Evolutionary conservation across 73 alveolate species (phyloP).

Genomic region (Paramecium sonneborni): DNA sequence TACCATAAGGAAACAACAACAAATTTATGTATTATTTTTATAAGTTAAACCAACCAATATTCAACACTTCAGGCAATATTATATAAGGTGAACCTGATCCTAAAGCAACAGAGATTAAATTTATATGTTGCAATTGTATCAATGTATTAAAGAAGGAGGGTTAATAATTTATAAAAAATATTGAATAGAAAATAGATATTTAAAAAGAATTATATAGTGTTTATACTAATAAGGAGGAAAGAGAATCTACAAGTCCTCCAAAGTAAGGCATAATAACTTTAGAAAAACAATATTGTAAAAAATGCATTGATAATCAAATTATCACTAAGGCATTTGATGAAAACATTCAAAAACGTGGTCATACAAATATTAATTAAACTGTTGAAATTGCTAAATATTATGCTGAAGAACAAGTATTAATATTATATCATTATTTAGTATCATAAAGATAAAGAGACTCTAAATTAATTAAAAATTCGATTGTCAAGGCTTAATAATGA

Average conservation of each 20-base stretch:
- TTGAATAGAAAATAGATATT: background rate
- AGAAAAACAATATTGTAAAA: background rate
- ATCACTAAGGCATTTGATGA: background rate
- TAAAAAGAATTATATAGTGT: background rate
- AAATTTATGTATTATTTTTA: background rate
- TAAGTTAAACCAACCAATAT: background rate
- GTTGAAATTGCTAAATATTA: background rate
- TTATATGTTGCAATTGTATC: background rate
- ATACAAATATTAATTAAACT: too few species aligned
- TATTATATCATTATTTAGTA: background rate
- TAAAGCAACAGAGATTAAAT: background rate
- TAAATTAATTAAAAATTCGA: background rate
- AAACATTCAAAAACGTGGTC: background rate
- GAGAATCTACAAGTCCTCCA: background rate
- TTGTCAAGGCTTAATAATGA: too few species aligned
- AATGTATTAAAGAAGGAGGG: background rate
- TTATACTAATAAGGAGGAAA: background rate
- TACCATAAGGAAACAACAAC: background rate
- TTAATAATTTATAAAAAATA: background rate
- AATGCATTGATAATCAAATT: background rate
- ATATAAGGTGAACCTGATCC: background rate
- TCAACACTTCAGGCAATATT: background rate
- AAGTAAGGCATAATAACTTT: background rate
- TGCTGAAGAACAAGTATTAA: background rate
- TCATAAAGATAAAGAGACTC: background rate